These are phyloP conservation scores for Fomitopsis palustris DNA, from an alignment of 1,284 basidiomycete species.

Conservation along the genomic window DNA sequence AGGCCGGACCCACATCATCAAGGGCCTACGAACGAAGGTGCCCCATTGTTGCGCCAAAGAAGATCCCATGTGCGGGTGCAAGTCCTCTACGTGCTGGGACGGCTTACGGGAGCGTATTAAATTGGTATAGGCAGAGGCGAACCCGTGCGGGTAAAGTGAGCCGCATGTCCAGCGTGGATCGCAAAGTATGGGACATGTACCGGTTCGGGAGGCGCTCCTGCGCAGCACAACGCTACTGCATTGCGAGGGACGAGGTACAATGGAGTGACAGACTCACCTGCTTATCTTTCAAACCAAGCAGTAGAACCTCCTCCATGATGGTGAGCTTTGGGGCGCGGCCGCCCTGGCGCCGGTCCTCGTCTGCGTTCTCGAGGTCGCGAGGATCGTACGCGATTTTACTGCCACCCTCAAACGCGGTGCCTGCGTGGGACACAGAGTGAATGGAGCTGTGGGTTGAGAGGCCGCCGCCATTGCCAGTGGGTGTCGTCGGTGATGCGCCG, in stretches of 20 bases:
- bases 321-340: slow-evolving; percentile 85
- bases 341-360: slow-evolving; percentile 64
- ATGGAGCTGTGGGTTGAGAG: slow-evolving; percentile 25
- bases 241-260: too few species aligned
- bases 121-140: too few species aligned
- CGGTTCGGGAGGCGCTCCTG: background rate
- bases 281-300: slow-evolving; percentile 89
- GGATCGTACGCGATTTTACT: slow-evolving; percentile 93
- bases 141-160: too few species aligned
- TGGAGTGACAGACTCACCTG: slow-evolving; percentile 50
- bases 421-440: slow-evolving; percentile 43
- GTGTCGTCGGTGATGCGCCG: slow-evolving; percentile 23
- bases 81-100: too few species aligned
- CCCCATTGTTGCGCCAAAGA: too few species aligned
- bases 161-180: background rate
- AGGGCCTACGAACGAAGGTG: too few species aligned
- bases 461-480: slow-evolving; percentile 29
- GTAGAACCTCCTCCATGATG: slow-evolving; percentile 94
- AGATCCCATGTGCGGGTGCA: too few species aligned
- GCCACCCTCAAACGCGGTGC: slow-evolving; percentile 80
- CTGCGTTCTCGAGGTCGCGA: slow-evolving; percentile 78
- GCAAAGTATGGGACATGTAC: background rate
- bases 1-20: too few species aligned
- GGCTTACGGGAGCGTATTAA: too few species aligned
- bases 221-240: background rate